phyloP scores from a whole-genome alignment of 2,329 filamentous ascomycete species.

The Onygenales sp. region DNA sequence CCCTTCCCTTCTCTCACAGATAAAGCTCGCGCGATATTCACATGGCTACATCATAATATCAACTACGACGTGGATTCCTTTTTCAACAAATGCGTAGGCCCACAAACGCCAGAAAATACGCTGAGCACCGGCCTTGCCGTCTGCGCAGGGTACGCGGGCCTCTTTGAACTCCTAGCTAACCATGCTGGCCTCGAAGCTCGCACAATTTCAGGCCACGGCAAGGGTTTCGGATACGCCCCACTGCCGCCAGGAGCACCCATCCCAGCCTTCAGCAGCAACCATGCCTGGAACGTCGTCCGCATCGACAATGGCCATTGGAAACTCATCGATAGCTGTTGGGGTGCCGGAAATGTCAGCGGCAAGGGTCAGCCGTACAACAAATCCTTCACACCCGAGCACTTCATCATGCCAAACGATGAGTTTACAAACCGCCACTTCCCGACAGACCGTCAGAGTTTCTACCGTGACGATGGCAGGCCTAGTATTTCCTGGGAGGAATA shows the following conservation, averaged over 20 bases:
- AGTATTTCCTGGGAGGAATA: conserved; percentile 73
- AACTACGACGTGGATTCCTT: conserved; percentile 73
- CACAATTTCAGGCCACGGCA: conserved; percentile 69
- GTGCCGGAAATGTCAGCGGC: conserved; percentile 60
- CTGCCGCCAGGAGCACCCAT: conserved; percentile 54
- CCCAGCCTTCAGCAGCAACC: conserved; percentile 55
- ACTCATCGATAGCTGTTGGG: conserved; percentile 86
- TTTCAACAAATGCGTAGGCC: conserved; percentile 59
- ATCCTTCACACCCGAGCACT: conserved; percentile 54
- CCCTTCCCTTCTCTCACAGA: conserved; percentile 77
- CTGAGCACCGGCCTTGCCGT: conserved; percentile 73
- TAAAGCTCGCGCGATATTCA: conserved; percentile 86
- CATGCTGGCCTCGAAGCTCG: conserved; percentile 71
- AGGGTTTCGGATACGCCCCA: conserved; percentile 65
- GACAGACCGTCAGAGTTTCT: conserved; percentile 52
- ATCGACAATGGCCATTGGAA: conserved; percentile 89
- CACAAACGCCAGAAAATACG: conserved; percentile 61
- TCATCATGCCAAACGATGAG: conserved; percentile 60
- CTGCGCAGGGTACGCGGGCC: conserved; percentile 80
- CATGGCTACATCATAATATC: conserved; percentile 92
- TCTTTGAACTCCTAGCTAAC: conserved; percentile 69
- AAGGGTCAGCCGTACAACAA: conserved; percentile 52
- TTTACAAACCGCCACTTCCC: conserved; percentile 81
- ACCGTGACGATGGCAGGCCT: conserved; percentile 58
- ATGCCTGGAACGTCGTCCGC: conserved; percentile 89